Percentiles rank a stretch among this genome's conserved stretches.
These are phyloP conservation scores for Stagonosporopsis rhizophila DNA, from an alignment of 2,329 filamentous ascomycete genomes.

Conservation along the genomic window DNA sequence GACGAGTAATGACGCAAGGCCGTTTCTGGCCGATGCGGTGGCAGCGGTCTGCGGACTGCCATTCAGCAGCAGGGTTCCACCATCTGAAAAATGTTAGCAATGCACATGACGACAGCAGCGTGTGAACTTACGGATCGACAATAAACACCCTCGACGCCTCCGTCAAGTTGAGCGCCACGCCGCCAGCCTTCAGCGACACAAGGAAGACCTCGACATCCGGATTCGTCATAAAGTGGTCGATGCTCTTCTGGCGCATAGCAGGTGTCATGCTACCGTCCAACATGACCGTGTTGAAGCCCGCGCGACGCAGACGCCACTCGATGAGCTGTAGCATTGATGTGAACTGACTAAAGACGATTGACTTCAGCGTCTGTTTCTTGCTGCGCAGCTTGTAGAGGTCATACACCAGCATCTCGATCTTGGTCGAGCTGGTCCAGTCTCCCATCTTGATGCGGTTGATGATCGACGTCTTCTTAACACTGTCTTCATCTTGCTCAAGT, in stretches of 20 bases:
- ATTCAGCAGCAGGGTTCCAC: conserved; percentile 99
- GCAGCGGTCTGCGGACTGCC: conserved; percentile 86
- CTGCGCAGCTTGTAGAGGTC: conserved; percentile 91
- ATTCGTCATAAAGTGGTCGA: conserved; percentile 96
- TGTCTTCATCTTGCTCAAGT: conserved; percentile 86
- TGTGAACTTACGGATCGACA: conserved; percentile 78
- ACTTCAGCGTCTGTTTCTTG: conserved; percentile 92
- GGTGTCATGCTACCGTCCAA: conserved; percentile 97
- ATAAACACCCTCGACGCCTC: conserved; percentile 96
- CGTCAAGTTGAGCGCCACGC: conserved; percentile 92
- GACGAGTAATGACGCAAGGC: conserved; percentile 89
- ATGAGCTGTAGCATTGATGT: conserved; percentile 97
- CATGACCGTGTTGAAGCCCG: conserved; percentile 98
- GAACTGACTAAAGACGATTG: conserved; percentile 97
- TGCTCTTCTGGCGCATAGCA: conserved; percentile 88
- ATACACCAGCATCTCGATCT: conserved; percentile 95
- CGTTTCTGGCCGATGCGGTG: conserved; percentile 96
- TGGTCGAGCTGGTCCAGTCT: conserved; percentile 97
- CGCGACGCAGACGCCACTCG: conserved; percentile 93
- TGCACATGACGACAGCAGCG: no score
- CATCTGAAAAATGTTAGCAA: conserved; percentile 64
- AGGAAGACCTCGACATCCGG: conserved; percentile 94
- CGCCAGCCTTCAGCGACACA: conserved; percentile 93
- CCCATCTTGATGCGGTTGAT: conserved; percentile 99
- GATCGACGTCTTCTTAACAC: conserved; percentile 94